These are phyloP conservation scores for Neohortaea acidophila DNA, from an alignment of 495 filamentous ascomycete genomes.

Conservation along the genomic window DNA sequence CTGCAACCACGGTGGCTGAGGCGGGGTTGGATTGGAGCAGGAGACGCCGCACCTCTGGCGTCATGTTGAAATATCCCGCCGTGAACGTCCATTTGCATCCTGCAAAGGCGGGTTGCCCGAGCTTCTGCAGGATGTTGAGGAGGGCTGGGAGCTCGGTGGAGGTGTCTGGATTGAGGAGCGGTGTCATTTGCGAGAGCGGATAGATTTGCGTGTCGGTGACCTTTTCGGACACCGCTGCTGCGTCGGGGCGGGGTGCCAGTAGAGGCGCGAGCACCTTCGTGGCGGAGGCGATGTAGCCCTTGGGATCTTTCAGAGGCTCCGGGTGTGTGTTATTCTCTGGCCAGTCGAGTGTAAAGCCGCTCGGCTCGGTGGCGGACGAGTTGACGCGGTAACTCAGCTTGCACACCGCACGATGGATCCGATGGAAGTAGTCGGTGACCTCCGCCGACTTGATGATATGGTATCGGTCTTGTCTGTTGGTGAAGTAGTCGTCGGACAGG, in stretches of 20 bases:
- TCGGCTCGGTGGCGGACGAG: constrained; percentile 34
- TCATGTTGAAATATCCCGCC: constrained; percentile 95
- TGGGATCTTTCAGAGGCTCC: constrained; percentile 52
- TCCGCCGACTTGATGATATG: constrained; percentile 70
- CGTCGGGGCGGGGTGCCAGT: constrained; percentile 36
- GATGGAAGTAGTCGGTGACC: constrained; percentile 68
- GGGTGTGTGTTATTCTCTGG: constrained; percentile 56
- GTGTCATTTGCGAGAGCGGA: constrained; percentile 70
- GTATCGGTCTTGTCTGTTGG: constrained; percentile 86
- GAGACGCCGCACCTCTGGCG: constrained; percentile 60
- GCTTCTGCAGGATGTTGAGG: constrained; percentile 49
- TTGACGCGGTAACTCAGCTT: constrained; percentile 67
- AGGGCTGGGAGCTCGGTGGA: constrained; percentile 82
- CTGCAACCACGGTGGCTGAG: constrained; percentile 72
- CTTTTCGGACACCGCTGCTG: constrained; percentile 15
- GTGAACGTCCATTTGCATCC: constrained; percentile 84
- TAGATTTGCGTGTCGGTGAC: constrained; percentile 60
- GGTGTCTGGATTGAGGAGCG: constrained; percentile 58
- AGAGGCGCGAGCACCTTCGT: constrained; percentile 49
- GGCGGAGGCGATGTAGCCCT: constrained; percentile 51
- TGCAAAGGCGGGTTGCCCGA: constrained; percentile 44
- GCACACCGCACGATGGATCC: constrained; percentile 60
- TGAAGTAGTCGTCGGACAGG: constrained; percentile 88
- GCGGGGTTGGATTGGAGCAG: constrained; percentile 53
- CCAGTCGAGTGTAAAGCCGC: constrained; percentile 65